Base-by-base conservation (phyloP, 78 protist genomes). In the Dictyostelium brefeldianum region DNA sequence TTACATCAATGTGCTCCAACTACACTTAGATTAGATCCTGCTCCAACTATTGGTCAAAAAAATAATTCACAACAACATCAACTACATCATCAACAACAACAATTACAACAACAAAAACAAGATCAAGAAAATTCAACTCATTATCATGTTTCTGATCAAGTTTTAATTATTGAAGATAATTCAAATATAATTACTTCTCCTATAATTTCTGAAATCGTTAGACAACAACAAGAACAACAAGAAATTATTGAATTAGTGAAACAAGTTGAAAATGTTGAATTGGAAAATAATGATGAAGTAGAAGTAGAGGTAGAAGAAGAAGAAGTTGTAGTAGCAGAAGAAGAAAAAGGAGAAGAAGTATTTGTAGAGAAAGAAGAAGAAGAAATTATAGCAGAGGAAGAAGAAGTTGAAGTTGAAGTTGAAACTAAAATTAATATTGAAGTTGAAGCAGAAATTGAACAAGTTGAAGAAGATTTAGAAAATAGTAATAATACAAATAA, bases 21-120 rank as follows among this genome's bases (percentile, higher is more conserved):
- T 10, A 27, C 79, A 73, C 46, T 73, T 2, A 46, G 27, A 18
- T 50, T 47, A 43, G 56, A 73, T 22, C 59, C 56, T n/a, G 50
- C 12, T 20, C 79, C 79, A 73, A 73, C 79, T 5, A 73, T 73
- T 73, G 79, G 51, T 9, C 79, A 73, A 73, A 36, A 73, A 22
- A 73, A 36, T 73, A 46, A 8, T 15, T n/a, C 27, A 46, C 41
- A 29, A 69, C 27, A 41, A 18, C 5, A 5, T 7, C 36, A 71
- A 17, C 12, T 14, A 18, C 54, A 29, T 41, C 48, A 43, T 4
- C 53, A 71, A 46, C 53, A 73, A 73, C 57, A 36, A 43, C 69
- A 59, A n/a, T n/a, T n/a, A 59, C 29, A 59, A 59, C 41, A 71
- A 43, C 57, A 71, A 71, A 11, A 67, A 31, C 78, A 36, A 41